Percentiles rank a stretch among this genome's conserved stretches.
Conservation (phyloP, 2,329 filamentous ascomycete genomes). For the Aspergillus sp. region DNA sequence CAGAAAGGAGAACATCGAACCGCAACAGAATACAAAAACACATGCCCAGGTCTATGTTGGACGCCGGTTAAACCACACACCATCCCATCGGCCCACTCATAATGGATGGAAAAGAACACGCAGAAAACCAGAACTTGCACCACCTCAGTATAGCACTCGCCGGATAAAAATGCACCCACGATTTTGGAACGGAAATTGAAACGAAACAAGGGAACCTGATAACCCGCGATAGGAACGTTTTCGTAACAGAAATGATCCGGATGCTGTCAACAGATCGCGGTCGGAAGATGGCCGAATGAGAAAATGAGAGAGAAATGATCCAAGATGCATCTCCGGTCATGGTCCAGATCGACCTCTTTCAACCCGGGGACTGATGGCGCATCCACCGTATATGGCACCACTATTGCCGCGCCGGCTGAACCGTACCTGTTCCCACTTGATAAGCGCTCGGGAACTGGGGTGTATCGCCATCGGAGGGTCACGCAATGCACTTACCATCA, state of each 20-base stretch:
- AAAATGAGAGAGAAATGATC: not conserved
- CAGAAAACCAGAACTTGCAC: constrained; percentile 22
- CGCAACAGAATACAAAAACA: constrained; percentile 22
- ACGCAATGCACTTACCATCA: constrained; percentile 39
- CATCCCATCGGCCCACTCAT: constrained; percentile 35
- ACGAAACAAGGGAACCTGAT: constrained; percentile 12
- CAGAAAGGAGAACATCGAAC: constrained; percentile 17
- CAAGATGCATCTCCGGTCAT: not conserved
- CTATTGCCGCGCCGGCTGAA: constrained; percentile 56
- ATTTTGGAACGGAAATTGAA: constrained; percentile 17
- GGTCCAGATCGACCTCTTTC: constrained; percentile 61
- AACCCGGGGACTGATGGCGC: constrained; percentile 66
- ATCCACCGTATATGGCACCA: constrained; percentile 32
- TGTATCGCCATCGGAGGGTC: not conserved
- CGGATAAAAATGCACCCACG: constrained; percentile 26
- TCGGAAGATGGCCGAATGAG: not conserved
- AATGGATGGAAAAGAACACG: constrained; percentile 24
- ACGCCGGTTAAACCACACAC: constrained; percentile 40
- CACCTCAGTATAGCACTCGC: constrained; percentile 33
- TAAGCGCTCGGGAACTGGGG: constrained; percentile 35
- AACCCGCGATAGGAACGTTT: constrained; percentile 9
- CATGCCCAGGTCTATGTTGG: constrained; percentile 45
- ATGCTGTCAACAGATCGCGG: constrained; percentile 1
- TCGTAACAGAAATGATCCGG: constrained; percentile 2
- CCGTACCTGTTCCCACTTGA: constrained; percentile 51